phyloP scores from a whole-genome alignment of 2,329 filamentous ascomycete species.

The Thelonectria discophora region DNA sequence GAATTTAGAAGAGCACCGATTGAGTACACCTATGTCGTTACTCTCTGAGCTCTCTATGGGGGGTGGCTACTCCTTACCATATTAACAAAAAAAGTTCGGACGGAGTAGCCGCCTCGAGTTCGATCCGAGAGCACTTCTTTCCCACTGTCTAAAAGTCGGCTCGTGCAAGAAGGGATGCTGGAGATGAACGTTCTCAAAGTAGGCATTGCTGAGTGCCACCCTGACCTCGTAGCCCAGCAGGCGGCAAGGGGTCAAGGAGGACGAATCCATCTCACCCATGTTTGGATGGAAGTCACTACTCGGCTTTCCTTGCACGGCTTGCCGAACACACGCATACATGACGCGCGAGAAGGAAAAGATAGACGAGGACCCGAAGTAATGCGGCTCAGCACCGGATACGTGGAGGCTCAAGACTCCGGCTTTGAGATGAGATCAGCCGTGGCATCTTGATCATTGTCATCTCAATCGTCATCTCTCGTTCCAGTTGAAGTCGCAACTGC shows the following conservation, averaged over 20 bases:
- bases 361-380: conserved; percentile 43
- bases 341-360: conserved; percentile 42
- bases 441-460: conserved; percentile 2
- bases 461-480: background rate
- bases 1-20: conserved; percentile 15
- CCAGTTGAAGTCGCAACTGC: background rate
- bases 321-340: conserved; percentile 20
- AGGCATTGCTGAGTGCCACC: conserved; percentile 7
- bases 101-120: background rate
- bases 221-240: conserved; percentile 8
- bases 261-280: background rate
- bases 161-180: conserved; percentile 26
- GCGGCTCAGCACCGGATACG: conserved; percentile 31
- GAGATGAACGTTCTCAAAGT: conserved; percentile 25
- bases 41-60: no score
- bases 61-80: conserved; percentile 1
- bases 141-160: conserved; percentile 23
- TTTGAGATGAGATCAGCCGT: conserved; percentile 25
- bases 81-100: conserved; percentile 18
- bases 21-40: conserved; percentile 14
- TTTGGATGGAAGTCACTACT: background rate
- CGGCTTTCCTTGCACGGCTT: background rate
- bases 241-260: background rate
- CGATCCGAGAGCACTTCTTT: background rate
- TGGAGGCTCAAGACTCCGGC: conserved; percentile 33